Evolutionary conservation across 352 stramenopile species (phyloP).

Genomic region (Globisporangium cystogenes): DNA sequence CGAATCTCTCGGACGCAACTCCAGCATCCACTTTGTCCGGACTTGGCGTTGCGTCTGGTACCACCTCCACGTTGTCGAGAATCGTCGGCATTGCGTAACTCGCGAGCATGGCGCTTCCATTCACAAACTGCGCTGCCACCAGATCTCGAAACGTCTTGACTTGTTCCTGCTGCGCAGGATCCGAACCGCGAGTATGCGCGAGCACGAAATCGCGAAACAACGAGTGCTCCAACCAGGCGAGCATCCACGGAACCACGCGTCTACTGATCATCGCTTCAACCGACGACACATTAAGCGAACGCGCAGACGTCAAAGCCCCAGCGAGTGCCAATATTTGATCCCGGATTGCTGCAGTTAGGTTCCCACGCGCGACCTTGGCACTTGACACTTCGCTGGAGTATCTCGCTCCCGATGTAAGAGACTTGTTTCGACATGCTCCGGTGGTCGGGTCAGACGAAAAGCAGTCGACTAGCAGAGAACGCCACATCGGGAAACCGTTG

Average conservation of each 20-base stretch:
- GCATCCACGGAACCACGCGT: slow-evolving; percentile 34
- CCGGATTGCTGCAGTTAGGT: not conserved
- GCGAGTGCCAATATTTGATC: not conserved
- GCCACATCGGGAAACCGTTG: slow-evolving; percentile 35
- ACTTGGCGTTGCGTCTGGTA: slow-evolving; percentile 2
- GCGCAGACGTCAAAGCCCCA: not conserved
- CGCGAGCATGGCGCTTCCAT: slow-evolving; percentile 22
- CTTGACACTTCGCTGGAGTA: slow-evolving; percentile 2
- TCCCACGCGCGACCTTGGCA: not conserved
- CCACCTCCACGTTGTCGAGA: not conserved
- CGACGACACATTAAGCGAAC: not conserved
- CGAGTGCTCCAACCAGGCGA: slow-evolving; percentile 29
- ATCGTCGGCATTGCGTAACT: slow-evolving; percentile 20
- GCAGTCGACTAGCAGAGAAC: slow-evolving; percentile 29
- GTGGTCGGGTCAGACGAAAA: slow-evolving; percentile 20
- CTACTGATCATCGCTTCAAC: slow-evolving; percentile 20
- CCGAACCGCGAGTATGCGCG: slow-evolving; percentile 13
- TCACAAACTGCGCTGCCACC: slow-evolving; percentile 41
- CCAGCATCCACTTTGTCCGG: slow-evolving; percentile 22
- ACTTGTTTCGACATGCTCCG: slow-evolving; percentile 16
- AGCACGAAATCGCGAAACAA: slow-evolving; percentile 32
- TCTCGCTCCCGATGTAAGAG: not conserved
- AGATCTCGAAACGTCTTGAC: slow-evolving; percentile 19
- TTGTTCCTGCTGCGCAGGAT: slow-evolving; percentile 1
- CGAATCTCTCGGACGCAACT: slow-evolving; percentile 33